Conservation (phyloP, 169 alveolate genomes). For the Plasmodium malariae region DNA sequence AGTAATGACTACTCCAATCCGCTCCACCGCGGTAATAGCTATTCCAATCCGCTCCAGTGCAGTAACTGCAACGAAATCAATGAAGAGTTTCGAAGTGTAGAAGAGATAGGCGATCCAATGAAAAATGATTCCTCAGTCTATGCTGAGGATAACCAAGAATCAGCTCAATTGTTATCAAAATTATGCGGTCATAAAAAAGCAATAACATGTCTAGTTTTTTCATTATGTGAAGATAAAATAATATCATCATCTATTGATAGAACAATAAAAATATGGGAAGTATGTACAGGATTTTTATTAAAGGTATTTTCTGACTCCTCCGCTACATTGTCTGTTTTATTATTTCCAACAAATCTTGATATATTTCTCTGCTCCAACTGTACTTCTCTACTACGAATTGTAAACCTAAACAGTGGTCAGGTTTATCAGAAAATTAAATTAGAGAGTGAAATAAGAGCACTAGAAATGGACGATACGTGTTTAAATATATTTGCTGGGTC, state of each 20-base stretch:
- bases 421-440: conserved; percentile 87
- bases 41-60: too few relatives aligned
- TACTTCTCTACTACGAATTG: conserved; percentile 87
- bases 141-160: conserved; percentile 38
- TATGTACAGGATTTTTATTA: conserved; percentile 86
- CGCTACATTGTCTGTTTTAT: conserved; percentile 88
- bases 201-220: conserved; percentile 84
- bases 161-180: conserved; percentile 76
- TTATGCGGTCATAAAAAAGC: conserved; percentile 82
- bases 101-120: background rate
- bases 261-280: conserved; percentile 91
- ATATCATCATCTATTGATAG: conserved; percentile 89
- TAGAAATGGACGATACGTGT: conserved; percentile 88
- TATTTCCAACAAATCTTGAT: conserved; percentile 82
- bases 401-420: conserved; percentile 87
- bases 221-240: conserved; percentile 81
- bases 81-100: too few relatives aligned
- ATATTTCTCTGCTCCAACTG: conserved; percentile 86
- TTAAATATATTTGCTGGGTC: conserved; percentile 89
- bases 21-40: too few relatives aligned
- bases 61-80: too few relatives aligned
- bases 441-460: conserved; percentile 87
- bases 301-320: conserved; percentile 89
- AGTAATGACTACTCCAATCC: background rate
- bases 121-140: background rate